These are phyloP conservation scores for Epichloe sibirici DNA, from an alignment of 2,329 filamentous ascomycete genomes.

Conservation along the genomic window DNA sequence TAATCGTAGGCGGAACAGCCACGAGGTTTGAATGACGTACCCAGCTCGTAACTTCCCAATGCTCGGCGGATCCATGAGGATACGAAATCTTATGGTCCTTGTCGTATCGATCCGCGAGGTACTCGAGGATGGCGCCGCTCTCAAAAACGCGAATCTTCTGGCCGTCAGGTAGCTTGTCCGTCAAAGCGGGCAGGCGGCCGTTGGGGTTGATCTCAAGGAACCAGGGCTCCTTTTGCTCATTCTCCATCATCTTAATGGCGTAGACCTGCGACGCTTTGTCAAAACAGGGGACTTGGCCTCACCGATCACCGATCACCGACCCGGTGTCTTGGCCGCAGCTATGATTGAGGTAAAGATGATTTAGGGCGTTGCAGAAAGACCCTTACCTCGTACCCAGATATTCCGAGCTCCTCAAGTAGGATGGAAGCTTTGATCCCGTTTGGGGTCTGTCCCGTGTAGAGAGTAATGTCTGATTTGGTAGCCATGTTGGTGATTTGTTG, in stretches of 20 bases:
- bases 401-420: slow-evolving; percentile 68
- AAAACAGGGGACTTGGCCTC: background rate
- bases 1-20: background rate
- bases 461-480: slow-evolving; percentile 49
- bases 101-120: slow-evolving; percentile 74
- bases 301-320: background rate
- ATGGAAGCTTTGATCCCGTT: slow-evolving; percentile 90
- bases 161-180: slow-evolving; percentile 65
- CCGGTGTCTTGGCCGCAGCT: no score
- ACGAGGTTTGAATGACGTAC: slow-evolving; percentile 20
- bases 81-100: slow-evolving; percentile 72
- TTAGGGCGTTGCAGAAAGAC: background rate
- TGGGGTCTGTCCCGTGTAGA: slow-evolving; percentile 74
- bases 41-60: slow-evolving; percentile 74
- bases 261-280: slow-evolving; percentile 27
- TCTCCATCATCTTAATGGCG: slow-evolving; percentile 58
- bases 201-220: slow-evolving; percentile 90
- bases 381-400: slow-evolving; percentile 57
- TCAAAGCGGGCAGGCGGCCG: slow-evolving; percentile 78
- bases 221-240: slow-evolving; percentile 75
- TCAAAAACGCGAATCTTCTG: slow-evolving; percentile 68
- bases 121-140: slow-evolving; percentile 72
- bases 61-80: slow-evolving; percentile 57
- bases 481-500: background rate
- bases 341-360: background rate